Conservation (phyloP, 768 basidiomycete species). For the Suillus subluteus region DNA sequence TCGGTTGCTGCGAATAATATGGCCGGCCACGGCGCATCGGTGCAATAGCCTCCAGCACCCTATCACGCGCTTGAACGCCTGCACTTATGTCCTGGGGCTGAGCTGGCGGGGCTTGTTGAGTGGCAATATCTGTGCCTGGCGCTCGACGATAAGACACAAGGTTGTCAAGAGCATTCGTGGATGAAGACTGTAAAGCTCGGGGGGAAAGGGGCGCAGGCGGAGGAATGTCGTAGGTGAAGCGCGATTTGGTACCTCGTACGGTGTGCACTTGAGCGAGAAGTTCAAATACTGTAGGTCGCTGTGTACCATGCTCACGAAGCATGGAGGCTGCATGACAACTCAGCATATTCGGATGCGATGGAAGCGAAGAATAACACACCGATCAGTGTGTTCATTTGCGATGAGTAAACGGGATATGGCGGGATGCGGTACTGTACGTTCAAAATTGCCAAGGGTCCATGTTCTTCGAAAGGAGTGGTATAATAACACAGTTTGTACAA, state of each 20-base stretch:
- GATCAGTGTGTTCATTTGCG: conserved; percentile 80
- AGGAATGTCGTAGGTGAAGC: conserved; percentile 68
- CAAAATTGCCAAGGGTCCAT: conserved; percentile 93
- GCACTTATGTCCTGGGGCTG: conserved; percentile 41
- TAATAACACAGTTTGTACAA: conserved; percentile 99
- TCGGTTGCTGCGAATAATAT: conserved; percentile 38
- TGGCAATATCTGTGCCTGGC: conserved; percentile 21
- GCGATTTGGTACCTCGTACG: conserved; percentile 85
- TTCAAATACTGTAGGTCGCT: conserved; percentile 88
- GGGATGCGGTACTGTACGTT: conserved; percentile 96
- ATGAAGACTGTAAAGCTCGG: conserved; percentile 36
- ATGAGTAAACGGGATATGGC: conserved; percentile 85
- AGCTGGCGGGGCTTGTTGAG: conserved; percentile 19
- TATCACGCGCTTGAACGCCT: conserved; percentile 73
- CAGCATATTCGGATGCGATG: conserved; percentile 12
- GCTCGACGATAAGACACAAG: conserved; percentile 41
- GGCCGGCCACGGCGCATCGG: conserved; percentile 80
- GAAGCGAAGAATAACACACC: conserved; percentile 49
- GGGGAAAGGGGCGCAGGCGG: conserved; percentile 50
- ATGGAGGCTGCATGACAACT: conserved; percentile 66
- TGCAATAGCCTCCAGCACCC: conserved; percentile 77
- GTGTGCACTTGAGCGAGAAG: conserved; percentile 81
- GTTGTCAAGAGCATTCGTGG: conserved; percentile 37
- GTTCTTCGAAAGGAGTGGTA: conserved; percentile 98
- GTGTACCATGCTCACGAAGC: conserved; percentile 87